phyloP scores from a whole-genome alignment of 2,329 filamentous ascomycete genomes.

The Fonsecaea nubica region DNA sequence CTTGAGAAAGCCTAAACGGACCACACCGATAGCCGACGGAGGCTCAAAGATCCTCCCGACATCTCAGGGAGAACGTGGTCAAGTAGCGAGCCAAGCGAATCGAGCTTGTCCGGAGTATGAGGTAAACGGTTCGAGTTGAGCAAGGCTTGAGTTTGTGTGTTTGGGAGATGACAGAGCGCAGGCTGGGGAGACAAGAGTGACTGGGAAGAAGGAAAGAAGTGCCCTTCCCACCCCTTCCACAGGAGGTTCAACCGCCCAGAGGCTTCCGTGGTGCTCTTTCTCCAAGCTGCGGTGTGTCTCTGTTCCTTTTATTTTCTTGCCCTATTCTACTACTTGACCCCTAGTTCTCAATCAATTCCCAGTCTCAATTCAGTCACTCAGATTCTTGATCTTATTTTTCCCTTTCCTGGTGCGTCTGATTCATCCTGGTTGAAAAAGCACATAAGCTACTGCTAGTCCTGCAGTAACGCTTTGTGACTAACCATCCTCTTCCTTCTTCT shows the following conservation, averaged over 20 bases:
- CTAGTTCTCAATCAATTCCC: no score
- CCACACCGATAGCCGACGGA: conserved; percentile 1
- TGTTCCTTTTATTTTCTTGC: not conserved
- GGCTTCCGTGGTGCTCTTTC: not conserved
- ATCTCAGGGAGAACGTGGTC: not conserved
- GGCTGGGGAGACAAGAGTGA: not conserved
- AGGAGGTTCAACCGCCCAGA: not conserved
- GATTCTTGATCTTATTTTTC: not conserved
- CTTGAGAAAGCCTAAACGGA: conserved; percentile 5
- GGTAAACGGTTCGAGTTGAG: not conserved
- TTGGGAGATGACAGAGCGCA: not conserved
- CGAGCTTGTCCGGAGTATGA: not conserved
- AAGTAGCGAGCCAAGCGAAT: not conserved
- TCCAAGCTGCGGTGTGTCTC: not conserved
- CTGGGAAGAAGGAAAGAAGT: not conserved
- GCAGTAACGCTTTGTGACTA: conserved; percentile 16
- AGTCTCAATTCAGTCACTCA: not conserved
- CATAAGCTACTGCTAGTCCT: conserved; percentile 11
- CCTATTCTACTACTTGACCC: not conserved
- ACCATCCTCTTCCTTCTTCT: not conserved
- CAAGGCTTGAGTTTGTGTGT: not conserved
- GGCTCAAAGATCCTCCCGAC: not conserved
- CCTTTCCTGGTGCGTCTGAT: not conserved
- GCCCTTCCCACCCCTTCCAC: not conserved
- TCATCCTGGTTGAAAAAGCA: conserved; percentile 1